phyloP scores from a whole-genome alignment of 495 filamentous ascomycete species.

The Opeltia flavorubescens region DNA sequence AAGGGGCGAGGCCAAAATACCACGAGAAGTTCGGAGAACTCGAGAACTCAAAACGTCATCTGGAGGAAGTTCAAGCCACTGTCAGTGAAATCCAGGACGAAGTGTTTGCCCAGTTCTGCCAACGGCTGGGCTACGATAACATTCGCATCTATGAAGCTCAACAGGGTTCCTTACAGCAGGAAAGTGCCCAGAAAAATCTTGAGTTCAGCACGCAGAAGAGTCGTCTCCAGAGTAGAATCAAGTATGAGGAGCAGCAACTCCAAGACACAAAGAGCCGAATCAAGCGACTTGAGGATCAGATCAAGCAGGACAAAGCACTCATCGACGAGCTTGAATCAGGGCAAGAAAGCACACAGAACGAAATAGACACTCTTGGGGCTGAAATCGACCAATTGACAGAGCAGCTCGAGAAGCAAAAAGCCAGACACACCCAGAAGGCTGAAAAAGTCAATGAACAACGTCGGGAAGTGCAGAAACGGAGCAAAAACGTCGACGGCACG shows the following conservation, averaged over 20 bases:
- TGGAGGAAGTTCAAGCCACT: constrained; percentile 57
- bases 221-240: constrained; percentile 61
- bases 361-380: constrained; percentile 55
- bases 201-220: constrained; percentile 77
- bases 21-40: constrained; percentile 54
- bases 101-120: constrained; percentile 77
- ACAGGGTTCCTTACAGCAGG: constrained; percentile 81
- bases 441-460: constrained; percentile 73
- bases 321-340: constrained; percentile 57
- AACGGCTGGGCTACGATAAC: constrained; percentile 68
- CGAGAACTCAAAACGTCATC: constrained; percentile 46
- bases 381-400: constrained; percentile 66
- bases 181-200: constrained; percentile 70
- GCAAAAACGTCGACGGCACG: constrained; percentile 64
- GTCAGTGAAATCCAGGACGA: constrained; percentile 79
- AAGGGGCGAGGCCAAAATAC: constrained; percentile 65
- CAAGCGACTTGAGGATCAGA: constrained; percentile 46
- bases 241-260: constrained; percentile 60
- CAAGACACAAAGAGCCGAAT: constrained; percentile 56
- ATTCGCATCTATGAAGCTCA: constrained; percentile 89
- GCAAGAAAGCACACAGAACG: constrained; percentile 58
- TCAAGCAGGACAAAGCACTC: constrained; percentile 47
- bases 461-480: constrained; percentile 70
- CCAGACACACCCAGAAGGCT: constrained; percentile 48
- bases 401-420: constrained; percentile 50